Percentiles rank a stretch among this genome's conserved stretches.
Evolutionary conservation across 805 yeast species (phyloP).

Genomic region (Tetrapisispora taiwanensis): DNA sequence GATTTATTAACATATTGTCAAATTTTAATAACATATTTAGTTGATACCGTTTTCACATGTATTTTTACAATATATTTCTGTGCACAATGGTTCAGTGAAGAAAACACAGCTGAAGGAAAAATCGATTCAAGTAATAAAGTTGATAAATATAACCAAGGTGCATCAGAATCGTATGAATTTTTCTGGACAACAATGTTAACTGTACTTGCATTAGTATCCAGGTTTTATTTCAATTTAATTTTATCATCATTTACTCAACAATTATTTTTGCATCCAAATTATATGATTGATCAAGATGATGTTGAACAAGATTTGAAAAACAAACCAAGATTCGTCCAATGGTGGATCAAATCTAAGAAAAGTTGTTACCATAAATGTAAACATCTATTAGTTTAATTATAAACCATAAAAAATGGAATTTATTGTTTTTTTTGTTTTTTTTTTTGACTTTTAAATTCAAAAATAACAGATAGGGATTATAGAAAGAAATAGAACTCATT

Average conservation of each 20-base stretch:
- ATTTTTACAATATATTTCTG: constrained; percentile 68
- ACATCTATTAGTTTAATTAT: constrained; percentile 12
- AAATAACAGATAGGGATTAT: no score
- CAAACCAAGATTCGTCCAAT: constrained; percentile 19
- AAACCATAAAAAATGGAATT: no score
- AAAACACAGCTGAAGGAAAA: constrained; percentile 7
- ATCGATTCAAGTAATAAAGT: not conserved
- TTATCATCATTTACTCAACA: constrained; percentile 50
- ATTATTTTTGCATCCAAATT: constrained; percentile 40
- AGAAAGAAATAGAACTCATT: no score
- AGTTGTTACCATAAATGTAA: constrained; percentile 25
- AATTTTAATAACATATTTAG: constrained; percentile 48
- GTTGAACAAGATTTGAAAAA: constrained; percentile 30
- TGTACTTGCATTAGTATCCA: constrained; percentile 35
- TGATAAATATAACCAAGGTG: constrained; percentile 41
- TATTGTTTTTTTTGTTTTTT: no score
- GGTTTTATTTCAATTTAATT: constrained; percentile 53
- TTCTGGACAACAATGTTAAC: constrained; percentile 46
- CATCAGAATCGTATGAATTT: constrained; percentile 48
- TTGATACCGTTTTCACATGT: constrained; percentile 59
- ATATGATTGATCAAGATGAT: constrained; percentile 30
- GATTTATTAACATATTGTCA: constrained; percentile 52
- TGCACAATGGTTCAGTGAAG: constrained; percentile 61
- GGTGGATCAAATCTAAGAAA: constrained; percentile 25
- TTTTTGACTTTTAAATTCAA: no score